phyloP scores from a whole-genome alignment of 225 moss, liverwort and hornwort genomes.

The Marchantia polymorpha region DNA sequence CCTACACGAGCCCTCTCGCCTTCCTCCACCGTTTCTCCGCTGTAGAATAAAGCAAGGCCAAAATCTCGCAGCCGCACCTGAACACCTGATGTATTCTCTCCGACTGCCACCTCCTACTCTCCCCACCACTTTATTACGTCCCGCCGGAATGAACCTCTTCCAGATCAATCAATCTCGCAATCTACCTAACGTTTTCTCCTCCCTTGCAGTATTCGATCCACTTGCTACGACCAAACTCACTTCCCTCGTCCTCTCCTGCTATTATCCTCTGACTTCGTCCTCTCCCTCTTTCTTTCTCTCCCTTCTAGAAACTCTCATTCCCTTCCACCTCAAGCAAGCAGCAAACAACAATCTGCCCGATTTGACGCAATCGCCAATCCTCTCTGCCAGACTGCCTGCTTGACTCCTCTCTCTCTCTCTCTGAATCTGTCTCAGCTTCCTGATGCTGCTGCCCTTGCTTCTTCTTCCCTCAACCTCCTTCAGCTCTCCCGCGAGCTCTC shows the following conservation, averaged over 20 bases:
- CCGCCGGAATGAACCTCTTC: constrained; percentile 6
- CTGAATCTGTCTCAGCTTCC: background rate
- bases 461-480: too few species aligned
- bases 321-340: background rate
- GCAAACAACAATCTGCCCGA: constrained; percentile 15
- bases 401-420: constrained; percentile 2
- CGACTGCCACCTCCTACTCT: background rate
- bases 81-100: constrained; percentile 1
- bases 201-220: background rate
- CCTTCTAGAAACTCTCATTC: background rate
- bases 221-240: background rate
- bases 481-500: too few species aligned
- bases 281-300: background rate
- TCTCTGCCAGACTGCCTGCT: background rate
- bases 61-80: background rate
- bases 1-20: constrained; percentile 6
- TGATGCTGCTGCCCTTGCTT: background rate
- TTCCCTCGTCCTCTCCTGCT: background rate
- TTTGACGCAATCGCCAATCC: constrained; percentile 1
- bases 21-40: constrained; percentile 14
- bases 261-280: background rate
- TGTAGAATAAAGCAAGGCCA: constrained; percentile 2
- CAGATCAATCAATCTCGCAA: background rate
- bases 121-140: background rate
- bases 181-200: background rate